Evolutionary conservation across 208 protist genomes (phyloP).

Genomic region (Crithidia mellificae): DNA sequence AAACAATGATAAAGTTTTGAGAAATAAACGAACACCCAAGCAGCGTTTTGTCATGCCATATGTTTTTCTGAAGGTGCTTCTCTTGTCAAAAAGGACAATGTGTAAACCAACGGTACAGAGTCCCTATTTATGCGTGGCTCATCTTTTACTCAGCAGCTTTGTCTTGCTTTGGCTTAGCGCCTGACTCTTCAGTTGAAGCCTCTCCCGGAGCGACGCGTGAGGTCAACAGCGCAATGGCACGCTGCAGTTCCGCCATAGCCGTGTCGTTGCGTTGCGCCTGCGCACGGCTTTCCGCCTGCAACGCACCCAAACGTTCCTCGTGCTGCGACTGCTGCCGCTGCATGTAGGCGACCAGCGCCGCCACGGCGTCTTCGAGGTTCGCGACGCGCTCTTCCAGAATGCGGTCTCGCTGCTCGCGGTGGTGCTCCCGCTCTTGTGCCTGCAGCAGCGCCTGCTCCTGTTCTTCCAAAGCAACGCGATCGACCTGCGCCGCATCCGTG

Average conservation of each 20-base stretch:
- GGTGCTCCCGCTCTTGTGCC: slow-evolving; percentile 22
- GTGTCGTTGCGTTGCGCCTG: slow-evolving; percentile 36
- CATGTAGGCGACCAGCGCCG: slow-evolving; percentile 47
- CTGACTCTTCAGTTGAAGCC: neutral
- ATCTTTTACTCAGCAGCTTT: neutral
- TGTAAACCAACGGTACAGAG: too few relatives aligned
- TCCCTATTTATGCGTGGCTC: too few relatives aligned
- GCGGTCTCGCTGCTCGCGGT: slow-evolving; percentile 25
- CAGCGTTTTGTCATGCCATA: too few relatives aligned
- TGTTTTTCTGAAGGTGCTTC: too few relatives aligned
- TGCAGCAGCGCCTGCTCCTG: slow-evolving; percentile 23
- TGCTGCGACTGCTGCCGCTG: slow-evolving; percentile 36
- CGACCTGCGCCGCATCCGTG: neutral
- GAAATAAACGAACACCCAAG: too few relatives aligned
- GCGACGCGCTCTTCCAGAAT: slow-evolving; percentile 44
- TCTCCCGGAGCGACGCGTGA: neutral
- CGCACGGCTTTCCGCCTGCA: slow-evolving; percentile 32
- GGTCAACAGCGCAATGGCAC: slow-evolving; percentile 13
- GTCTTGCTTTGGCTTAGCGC: neutral
- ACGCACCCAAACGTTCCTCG: slow-evolving; percentile 22
- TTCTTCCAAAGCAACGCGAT: slow-evolving; percentile 17
- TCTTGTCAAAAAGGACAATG: too few relatives aligned
- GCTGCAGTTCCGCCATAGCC: slow-evolving; percentile 50
- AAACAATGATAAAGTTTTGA: too few relatives aligned
- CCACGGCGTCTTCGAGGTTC: slow-evolving; percentile 58